Percentiles rank a stretch among this genome's conserved stretches.
Conservation (phyloP, 2,329 filamentous ascomycete species). For the Amauroascus niger region DNA sequence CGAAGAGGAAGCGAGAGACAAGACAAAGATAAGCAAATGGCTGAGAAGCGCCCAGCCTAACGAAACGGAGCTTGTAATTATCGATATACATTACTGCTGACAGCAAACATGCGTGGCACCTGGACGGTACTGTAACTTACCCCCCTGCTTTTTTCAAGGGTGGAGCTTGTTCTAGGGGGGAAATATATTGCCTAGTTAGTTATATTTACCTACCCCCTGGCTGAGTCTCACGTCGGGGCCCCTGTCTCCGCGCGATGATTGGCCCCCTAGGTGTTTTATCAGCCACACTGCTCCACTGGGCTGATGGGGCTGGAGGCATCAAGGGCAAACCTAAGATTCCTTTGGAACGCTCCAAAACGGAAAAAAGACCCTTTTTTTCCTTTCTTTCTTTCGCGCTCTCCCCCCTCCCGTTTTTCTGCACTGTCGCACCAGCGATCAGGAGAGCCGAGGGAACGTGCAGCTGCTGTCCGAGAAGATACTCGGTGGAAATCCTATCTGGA, state of each 20-base stretch:
- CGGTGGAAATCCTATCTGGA: too few relatives aligned
- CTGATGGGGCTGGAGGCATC: not conserved
- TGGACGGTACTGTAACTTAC: conserved; percentile 1
- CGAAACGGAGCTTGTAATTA: not conserved
- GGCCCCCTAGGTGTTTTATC: not conserved
- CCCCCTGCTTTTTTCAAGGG: too few relatives aligned
- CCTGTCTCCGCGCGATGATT: not conserved
- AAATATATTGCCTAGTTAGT: too few relatives aligned
- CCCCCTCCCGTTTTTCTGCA: too few relatives aligned
- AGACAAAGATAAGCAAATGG: conserved; percentile 6
- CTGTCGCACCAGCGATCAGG: not conserved
- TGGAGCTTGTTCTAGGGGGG: conserved; percentile 1
- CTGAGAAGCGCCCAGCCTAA: not conserved
- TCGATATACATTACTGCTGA: not conserved
- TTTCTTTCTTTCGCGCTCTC: too few relatives aligned
- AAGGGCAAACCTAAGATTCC: too few relatives aligned
- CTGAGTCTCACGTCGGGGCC: conserved; percentile 3
- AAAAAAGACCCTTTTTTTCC: too few relatives aligned
- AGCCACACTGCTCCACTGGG: conserved; percentile 6
- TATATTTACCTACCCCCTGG: not conserved
- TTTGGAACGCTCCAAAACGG: too few relatives aligned
- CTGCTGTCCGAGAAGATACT: too few relatives aligned
- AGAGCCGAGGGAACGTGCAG: too few relatives aligned
- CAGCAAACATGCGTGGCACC: not conserved
- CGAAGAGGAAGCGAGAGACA: not conserved